phyloP scores from a whole-genome alignment of 495 filamentous ascomycete genomes.

The Massariosphaeria phaeospora region DNA sequence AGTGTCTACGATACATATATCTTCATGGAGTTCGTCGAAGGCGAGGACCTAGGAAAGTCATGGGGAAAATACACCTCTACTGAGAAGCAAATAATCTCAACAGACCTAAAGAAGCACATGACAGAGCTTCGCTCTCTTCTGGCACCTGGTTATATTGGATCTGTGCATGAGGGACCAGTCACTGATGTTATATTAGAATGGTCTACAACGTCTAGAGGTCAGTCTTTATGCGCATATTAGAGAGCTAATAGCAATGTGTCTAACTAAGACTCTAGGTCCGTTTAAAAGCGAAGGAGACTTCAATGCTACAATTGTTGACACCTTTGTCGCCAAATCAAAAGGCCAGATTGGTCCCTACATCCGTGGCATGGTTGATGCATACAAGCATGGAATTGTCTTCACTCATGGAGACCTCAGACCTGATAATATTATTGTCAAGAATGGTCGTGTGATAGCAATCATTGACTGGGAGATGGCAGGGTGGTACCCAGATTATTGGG shows the following conservation, averaged over 20 bases:
- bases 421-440: too few species aligned
- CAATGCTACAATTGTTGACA: constrained; percentile 18
- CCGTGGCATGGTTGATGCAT: too few species aligned
- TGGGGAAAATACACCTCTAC: constrained; percentile 6
- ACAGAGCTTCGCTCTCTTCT: constrained; percentile 13
- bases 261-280: constrained; percentile 12
- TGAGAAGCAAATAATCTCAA: constrained; percentile 8
- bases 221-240: not conserved
- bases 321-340: too few species aligned
- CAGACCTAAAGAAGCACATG: constrained; percentile 2
- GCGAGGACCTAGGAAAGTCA: constrained; percentile 11
- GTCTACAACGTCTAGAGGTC: constrained; percentile 13
- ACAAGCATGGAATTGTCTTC: too few species aligned
- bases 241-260: not conserved
- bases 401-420: too few species aligned
- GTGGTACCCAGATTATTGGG: too few species aligned
- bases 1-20: constrained; percentile 17
- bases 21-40: constrained; percentile 20
- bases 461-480: too few species aligned
- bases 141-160: constrained; percentile 1
- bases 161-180: constrained; percentile 1
- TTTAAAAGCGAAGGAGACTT: constrained; percentile 19
- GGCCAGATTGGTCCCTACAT: too few species aligned
- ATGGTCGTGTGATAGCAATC: too few species aligned
- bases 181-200: constrained; percentile 15